A percentile compares a stretch with the other conserved stretches of the same genome.
Conservation (phyloP, 768 basidiomycete species). For the Pulveroboletus ravenelii region DNA sequence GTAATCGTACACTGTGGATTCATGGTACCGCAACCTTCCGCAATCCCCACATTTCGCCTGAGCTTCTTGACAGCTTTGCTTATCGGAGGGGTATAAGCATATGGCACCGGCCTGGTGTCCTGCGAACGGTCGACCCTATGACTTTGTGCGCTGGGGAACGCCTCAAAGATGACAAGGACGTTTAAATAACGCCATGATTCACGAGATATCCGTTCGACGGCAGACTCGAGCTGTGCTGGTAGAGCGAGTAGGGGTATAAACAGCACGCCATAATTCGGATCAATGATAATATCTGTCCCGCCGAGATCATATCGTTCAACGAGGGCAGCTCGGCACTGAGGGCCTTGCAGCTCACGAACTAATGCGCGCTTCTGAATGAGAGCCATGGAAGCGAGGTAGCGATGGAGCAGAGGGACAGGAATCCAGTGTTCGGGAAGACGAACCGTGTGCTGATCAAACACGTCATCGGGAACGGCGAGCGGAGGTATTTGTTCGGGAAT, state of each 20-base stretch:
- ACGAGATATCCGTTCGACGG: conserved; percentile 41
- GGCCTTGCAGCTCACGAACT: conserved; percentile 45
- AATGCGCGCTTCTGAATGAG: conserved; percentile 65
- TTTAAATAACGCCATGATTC: conserved; percentile 61
- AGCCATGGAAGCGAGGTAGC: conserved; percentile 65
- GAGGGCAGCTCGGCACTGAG: conserved; percentile 46
- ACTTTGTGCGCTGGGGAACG: conserved; percentile 48
- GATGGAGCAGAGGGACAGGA: conserved; percentile 40
- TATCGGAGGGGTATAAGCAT: conserved; percentile 61
- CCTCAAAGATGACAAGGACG: conserved; percentile 63
- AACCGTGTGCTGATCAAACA: conserved; percentile 44
- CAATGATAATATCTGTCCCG: conserved; percentile 64
- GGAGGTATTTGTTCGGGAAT: conserved; percentile 15
- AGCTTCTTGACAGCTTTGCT: conserved; percentile 69
- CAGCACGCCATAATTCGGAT: conserved; percentile 55
- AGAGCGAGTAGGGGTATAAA: conserved; percentile 44
- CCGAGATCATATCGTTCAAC: conserved; percentile 59
- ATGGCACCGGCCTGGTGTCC: conserved; percentile 13
- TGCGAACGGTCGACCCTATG: conserved; percentile 17
- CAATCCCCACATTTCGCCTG: conserved; percentile 55
- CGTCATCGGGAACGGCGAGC: conserved; percentile 34
- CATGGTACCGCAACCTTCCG: conserved; percentile 56
- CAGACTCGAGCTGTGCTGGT: conserved; percentile 43
- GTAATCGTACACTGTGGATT: conserved; percentile 38
- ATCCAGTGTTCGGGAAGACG: conserved; percentile 33